Evolutionary conservation across 345 rosid species (phyloP), one percentile per base, ranked within the genome.

Genomic region (Adansonia digitata): DNA sequence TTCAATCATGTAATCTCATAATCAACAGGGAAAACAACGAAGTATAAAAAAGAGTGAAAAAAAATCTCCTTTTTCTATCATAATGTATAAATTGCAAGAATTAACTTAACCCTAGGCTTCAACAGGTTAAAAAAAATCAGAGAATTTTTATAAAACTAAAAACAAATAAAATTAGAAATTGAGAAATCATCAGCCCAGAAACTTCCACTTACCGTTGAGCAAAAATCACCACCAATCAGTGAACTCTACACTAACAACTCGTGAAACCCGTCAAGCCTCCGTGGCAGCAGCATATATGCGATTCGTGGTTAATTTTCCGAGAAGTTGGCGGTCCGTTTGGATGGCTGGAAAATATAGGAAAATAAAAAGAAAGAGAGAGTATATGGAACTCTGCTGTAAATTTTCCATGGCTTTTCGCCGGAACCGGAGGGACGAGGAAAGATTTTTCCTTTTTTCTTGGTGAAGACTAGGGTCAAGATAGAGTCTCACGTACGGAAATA

Each of bases 101-200:
- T 66, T 22, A 66, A 17, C 52, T 6, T 66, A 66, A 66, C 51
- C 70, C 70, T 66, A 42, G 52, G 69, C 49, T 64, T 35, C 17
- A 24, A 24, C 8, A 14, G 52, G 20, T 66, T 22, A 13, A 46
- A 42, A 22, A 65, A 40, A 40, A 20, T 55, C 52, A 42, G 17
- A 42, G 15, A 64, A 40, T n/a, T 64, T 15, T 22, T 42, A 31
- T 39, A 40, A 42, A 65, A 65, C 35, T 22, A 42, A 12, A 66
- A 42, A 22, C 18, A 65, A 5, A 22, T 24, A 13, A 5, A 40
- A 2, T 29, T 8, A 60, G 40, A 65, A 40, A n/a, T 40, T 65
- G 51, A 65, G 31, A 66, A 22, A 66, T 66, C 51, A 66, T 13
- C 35, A 14, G 51, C 17, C 35, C n/a, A 66, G 7, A 24, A 42